Evolutionary conservation across 495 filamentous ascomycete genomes (phyloP).

Genomic region (Aspergillus hancockii): DNA sequence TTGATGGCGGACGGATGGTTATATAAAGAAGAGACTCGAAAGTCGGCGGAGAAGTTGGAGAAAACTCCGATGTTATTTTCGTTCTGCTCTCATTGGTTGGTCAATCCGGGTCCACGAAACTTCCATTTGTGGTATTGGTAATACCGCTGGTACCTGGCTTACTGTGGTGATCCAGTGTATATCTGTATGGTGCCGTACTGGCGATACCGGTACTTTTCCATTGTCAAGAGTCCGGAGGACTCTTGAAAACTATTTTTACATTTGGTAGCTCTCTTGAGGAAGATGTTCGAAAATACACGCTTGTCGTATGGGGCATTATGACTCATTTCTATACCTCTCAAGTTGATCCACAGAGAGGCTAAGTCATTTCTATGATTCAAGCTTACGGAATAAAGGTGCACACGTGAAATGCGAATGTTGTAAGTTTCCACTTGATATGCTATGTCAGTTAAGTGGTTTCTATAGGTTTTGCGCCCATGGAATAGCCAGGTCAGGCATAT

Average conservation of each 20-base stretch:
- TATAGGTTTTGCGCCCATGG: background rate
- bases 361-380: background rate
- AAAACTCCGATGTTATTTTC: slow-evolving; percentile 30
- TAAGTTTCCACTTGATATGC: background rate
- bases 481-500: background rate
- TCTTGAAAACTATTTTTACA: background rate
- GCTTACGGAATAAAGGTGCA: background rate
- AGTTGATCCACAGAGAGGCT: background rate
- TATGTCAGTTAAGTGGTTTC: background rate
- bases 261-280: background rate
- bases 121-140: background rate
- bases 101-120: background rate
- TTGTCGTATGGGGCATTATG: background rate
- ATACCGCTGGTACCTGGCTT: background rate
- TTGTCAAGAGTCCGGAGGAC: background rate
- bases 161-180: background rate
- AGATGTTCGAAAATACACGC: background rate
- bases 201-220: background rate
- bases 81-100: slow-evolving; percentile 24
- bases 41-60: slow-evolving; percentile 12
- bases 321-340: background rate
- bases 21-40: slow-evolving; percentile 33
- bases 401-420: background rate
- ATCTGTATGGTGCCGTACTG: background rate
- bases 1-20: slow-evolving; percentile 14